Base-by-base conservation (phyloP, 2,329 filamentous ascomycete species). In the Ophiosphaerella herpotricha region DNA sequence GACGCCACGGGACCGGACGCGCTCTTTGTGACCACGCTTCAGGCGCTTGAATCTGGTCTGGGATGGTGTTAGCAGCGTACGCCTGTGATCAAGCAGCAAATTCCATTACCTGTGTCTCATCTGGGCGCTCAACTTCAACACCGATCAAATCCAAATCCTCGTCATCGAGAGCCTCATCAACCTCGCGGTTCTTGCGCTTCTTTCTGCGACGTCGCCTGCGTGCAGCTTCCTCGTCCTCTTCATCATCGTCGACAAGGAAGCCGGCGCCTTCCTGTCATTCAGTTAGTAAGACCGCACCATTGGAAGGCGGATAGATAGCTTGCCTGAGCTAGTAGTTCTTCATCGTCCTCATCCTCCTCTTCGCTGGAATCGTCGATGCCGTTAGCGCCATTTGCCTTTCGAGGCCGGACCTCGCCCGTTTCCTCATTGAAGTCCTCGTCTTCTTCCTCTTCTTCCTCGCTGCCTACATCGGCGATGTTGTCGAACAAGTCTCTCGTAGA, bases 81-180 rank as follows among this genome's bases (percentile, higher is more conserved):
- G 26, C 52, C 49, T 14, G 42, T 38, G 32, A 14, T 37, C 11
- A 36, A n/a, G 44, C 14, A 18, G 24, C 4, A 37, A 16, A 42
- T 35, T 52, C 14, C 24, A 51, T 24, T 83, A 91, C 89, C 82
- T 93, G 85, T 56, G 86, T 76, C 39, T 85, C 79, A 26, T 85
- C 78, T 63, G 86, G 85, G 16, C 85, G 83, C 64, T 88, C 83
- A 70, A 84, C 84, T 55, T 86, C 88, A 70, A 95, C 89, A 43
- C 91, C 92, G 62, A 99, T 97, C 48, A 99, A 81, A 70, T 97
- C 94, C 50, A 99, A 76, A 80, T 99, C 94, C 72, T 99, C 94
- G 61, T 97, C 93, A 63, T 97, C 94, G 7, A 99, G 84, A 52
- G 79, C 80, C 52, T 90, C 89, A 54, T 93, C 91, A 68, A 96